Evolutionary conservation across 225 moss, liverwort and hornwort species (phyloP).

Genomic region (Physcomitrellopsis africana): DNA sequence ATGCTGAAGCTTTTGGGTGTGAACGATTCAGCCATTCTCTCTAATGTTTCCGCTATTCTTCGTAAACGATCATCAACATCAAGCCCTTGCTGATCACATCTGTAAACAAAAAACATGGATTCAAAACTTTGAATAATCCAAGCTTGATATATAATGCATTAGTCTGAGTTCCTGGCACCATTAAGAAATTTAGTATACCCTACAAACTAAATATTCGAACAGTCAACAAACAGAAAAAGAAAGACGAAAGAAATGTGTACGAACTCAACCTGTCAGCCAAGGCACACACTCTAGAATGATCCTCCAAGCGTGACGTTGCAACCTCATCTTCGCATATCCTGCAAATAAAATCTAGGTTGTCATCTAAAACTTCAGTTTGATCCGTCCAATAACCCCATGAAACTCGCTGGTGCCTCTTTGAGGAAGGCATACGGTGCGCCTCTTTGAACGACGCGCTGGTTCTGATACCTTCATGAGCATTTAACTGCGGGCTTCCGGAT

Average conservation of each 20-base stretch:
- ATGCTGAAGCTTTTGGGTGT: conserved; percentile 54
- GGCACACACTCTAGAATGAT: conserved; percentile 96
- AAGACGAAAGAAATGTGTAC: conserved; percentile 13
- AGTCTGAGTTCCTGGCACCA: conserved; percentile 1
- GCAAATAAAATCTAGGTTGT: conserved; percentile 79
- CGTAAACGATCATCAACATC: conserved; percentile 82
- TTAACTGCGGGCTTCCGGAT: conserved; percentile 24
- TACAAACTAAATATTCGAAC: conserved; percentile 2
- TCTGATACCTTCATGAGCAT: conserved; percentile 37
- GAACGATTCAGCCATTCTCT: conserved; percentile 72
- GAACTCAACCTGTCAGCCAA: conserved; percentile 73
- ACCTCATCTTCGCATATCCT: conserved; percentile 99
- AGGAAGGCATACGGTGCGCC: conserved; percentile 32
- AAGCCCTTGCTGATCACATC: conserved; percentile 88
- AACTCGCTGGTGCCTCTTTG: conserved; percentile 61
- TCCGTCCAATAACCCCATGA: conserved; percentile 80
- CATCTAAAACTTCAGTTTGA: conserved; percentile 66
- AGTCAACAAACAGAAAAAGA: conserved; percentile 18
- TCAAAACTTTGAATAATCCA: conserved; percentile 22
- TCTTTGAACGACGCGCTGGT: conserved; percentile 30
- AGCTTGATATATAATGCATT: not conserved
- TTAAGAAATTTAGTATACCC: conserved; percentile 4
- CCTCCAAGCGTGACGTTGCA: conserved; percentile 83
- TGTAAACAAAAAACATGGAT: conserved; percentile 28
- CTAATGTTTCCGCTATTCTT: conserved; percentile 84